Conservation (phyloP, 371 early-diverging fungal genomes). For the Rhizomucor miehei region DNA sequence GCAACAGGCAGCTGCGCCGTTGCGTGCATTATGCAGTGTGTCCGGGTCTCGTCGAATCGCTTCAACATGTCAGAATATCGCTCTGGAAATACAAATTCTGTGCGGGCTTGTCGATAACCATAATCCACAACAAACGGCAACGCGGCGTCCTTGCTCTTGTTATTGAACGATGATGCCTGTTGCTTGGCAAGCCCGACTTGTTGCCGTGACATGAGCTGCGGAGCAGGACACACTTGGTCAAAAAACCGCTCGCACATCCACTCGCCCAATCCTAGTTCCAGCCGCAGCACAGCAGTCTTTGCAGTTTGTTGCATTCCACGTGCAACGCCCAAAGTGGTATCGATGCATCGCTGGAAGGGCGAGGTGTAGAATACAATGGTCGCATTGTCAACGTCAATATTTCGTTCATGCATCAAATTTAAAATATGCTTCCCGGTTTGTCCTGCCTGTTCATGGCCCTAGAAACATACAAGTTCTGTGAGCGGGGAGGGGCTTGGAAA, state of each 20-base stretch:
- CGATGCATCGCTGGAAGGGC: slow-evolving; percentile 48
- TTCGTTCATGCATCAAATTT: slow-evolving; percentile 17
- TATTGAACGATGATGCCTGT: slow-evolving; percentile 28
- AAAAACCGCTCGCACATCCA: slow-evolving; percentile 47
- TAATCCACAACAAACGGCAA: slow-evolving; percentile 22
- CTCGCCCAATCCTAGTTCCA: slow-evolving; percentile 42
- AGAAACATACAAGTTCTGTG: background rate
- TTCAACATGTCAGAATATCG: slow-evolving; percentile 29
- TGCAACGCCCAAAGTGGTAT: slow-evolving; percentile 35
- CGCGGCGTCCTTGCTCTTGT: slow-evolving; percentile 4
- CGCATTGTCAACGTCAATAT: slow-evolving; percentile 15
- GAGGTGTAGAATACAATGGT: slow-evolving; percentile 37
- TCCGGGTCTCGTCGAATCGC: slow-evolving; percentile 21
- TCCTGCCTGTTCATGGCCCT: slow-evolving; percentile 33
- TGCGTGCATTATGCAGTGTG: slow-evolving; percentile 17
- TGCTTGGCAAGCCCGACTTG: slow-evolving; percentile 35
- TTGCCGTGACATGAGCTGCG: slow-evolving; percentile 23
- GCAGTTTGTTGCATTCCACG: slow-evolving; percentile 12
- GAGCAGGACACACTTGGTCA: slow-evolving; percentile 33
- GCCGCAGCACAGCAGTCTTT: slow-evolving; percentile 19
- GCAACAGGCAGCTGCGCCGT: background rate
- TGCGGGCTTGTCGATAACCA: slow-evolving; percentile 13
- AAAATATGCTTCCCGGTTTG: slow-evolving; percentile 25
- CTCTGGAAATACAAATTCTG: slow-evolving; percentile 36
- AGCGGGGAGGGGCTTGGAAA: no score